Evolutionary conservation across 176 grass and related monocot species (phyloP), one percentile per base, ranked within the genome.

Genomic region (Puya raimondii): DNA sequence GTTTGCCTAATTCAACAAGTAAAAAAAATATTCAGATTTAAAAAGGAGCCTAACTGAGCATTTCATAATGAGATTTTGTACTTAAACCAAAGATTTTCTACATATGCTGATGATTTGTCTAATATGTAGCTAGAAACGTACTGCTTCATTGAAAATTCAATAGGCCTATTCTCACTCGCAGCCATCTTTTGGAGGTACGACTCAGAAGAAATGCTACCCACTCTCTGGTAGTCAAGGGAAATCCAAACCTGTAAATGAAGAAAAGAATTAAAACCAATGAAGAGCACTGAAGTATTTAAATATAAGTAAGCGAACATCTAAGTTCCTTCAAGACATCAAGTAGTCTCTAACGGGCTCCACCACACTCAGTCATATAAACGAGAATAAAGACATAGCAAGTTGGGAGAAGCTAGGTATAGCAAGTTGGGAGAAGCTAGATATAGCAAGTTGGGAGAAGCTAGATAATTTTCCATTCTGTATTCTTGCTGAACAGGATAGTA

Each of bases 101-200:
- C 15, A 20, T 59, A 10, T 11, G 50, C 22, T 52, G 8, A n/a
- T 15, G 17, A 16, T n/a, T 42, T 21, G 3, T 17, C 0, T 18
- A 9, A 2, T n/a, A 15, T 13, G 47, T 15, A 78, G 3, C 13
- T 64, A 63, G 6, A 70, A 52, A 75, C 88, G 77, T 71, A 87
- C 82, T 53, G 65, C 79, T 59, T 82, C 85, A 91, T 91, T 75
- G 82, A 70, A 65, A 91, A 91, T 65, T 87, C 85, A 80, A 91
- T 87, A 82, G 71, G 85, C 11, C 18, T 47, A 33, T 71, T 66
- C 7, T 82, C 85, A 72, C 80, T 76, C 72, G 85, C 65, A 71
- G 74, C 27, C 88, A 91, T 91, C 67, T 80, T 79, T 48, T 73
- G 33, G 64, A 80, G 70, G 66, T 91, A 91, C 61, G 78, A 87